Base-by-base conservation (phyloP, 768 basidiomycete genomes). In the Tephrocybe sp. region DNA sequence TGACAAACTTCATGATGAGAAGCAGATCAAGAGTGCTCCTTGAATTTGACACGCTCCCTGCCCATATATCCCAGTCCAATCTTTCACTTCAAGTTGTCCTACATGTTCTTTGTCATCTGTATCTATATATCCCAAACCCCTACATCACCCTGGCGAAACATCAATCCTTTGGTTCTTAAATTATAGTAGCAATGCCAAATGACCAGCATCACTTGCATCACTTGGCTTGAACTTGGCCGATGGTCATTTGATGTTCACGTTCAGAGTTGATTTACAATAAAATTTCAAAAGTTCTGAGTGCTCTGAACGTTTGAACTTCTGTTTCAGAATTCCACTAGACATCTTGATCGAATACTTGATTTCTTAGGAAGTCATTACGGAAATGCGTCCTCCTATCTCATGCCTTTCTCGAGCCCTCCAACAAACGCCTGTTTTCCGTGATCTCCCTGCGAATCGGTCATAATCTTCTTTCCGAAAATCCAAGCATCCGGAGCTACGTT, bases 1-100 rank as follows among this genome's bases (percentile, higher is more conserved):
- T 5, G 39, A 42, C 33, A 47, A 52, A 12, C 4, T 19, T 10
- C 20, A 13, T 3, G 22, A 52, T 13, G 49, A 51, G 26, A 55
- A 55, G 20, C 49, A 55, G 12, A 51, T 40, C 19, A 55, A 48
- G n/a, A 51, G 45, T 19, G 40, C 43, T 6, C 43, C 47, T 8
- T 53, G 12, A 31, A n/a, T 31, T 32, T 31, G 22, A 19, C 19
- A 22, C 23, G 8, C 19, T 26, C 4, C 3, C 9, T 4, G 4
- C 1, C 13, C 10, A 10, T 16, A 10, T 23, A 23, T 23, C 3
- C 8, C n/a, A 9, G 14, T 10, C 33, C 33, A 8, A 8, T 34
- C 33, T 34, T 34, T 34, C 33, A 14, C 33, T 34, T 8, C 33
- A 34, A 34, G 9, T 8, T 8, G 9, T 14, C 33, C 33, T 36